Percentiles rank a stretch among this genome's conserved stretches.
Evolutionary conservation across 345 rosid genomes (phyloP).

Genomic region (Luvunga scandens): DNA sequence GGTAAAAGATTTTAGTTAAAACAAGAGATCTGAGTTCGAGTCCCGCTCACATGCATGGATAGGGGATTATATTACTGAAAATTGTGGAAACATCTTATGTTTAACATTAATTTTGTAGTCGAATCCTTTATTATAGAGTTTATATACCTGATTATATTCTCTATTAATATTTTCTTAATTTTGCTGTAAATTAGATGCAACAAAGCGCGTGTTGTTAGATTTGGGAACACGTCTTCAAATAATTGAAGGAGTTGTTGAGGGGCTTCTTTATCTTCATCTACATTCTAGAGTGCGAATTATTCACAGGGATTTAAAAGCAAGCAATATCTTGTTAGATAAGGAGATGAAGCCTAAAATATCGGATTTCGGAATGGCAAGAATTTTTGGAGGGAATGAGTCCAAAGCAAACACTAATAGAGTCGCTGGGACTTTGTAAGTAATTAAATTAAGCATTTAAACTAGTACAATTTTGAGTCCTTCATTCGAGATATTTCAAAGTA

Average conservation of each 20-base stretch:
- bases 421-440: slow-evolving; percentile 10
- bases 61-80: too few species aligned
- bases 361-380: slow-evolving; percentile 9
- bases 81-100: too few species aligned
- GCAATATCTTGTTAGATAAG: background rate
- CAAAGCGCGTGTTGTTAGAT: background rate
- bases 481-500: too few species aligned
- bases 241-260: slow-evolving; percentile 3
- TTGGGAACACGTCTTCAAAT: slow-evolving; percentile 24
- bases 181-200: background rate
- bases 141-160: too few species aligned
- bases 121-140: too few species aligned
- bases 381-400: background rate
- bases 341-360: slow-evolving; percentile 11
- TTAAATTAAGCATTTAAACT: background rate
- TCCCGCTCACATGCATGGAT: too few species aligned
- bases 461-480: too few species aligned
- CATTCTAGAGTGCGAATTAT: background rate
- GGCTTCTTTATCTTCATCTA: slow-evolving; percentile 21
- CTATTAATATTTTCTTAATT: too few species aligned
- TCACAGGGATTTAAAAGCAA: slow-evolving; percentile 7
- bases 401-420: background rate
- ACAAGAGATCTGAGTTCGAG: too few species aligned
- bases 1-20: too few species aligned
- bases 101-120: too few species aligned